phyloP scores from a whole-genome alignment of 2,329 filamentous ascomycete genomes.

The Sclerotiophoma versabilis region DNA sequence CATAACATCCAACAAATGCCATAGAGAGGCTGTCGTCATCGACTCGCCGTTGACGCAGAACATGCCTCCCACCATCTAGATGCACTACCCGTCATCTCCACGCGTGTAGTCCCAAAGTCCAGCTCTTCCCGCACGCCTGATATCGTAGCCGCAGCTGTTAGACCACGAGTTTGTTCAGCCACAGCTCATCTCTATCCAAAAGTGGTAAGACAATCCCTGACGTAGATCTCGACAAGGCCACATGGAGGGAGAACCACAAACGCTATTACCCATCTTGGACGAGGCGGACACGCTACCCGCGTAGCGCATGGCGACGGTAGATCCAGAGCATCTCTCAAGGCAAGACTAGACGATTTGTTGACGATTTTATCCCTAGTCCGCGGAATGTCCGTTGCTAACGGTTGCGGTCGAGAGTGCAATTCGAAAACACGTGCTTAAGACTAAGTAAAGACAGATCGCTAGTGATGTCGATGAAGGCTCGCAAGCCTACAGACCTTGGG shows the following conservation, averaged over 20 bases:
- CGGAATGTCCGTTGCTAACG: neutral
- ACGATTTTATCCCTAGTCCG: neutral
- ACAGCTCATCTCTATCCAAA: neutral
- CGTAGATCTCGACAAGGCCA: conserved; percentile 7
- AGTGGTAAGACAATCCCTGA: conserved; percentile 4
- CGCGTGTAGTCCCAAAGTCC: neutral
- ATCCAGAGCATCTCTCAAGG: conserved; percentile 5
- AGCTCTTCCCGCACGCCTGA: neutral
- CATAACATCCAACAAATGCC: no score
- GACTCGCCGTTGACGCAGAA: neutral
- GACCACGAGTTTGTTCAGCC: conserved; percentile 2
- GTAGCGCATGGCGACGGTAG: conserved; percentile 2
- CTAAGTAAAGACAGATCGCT: neutral
- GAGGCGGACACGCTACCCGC: neutral
- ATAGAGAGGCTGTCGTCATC: conserved; percentile 16
- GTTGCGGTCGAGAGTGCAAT: neutral
- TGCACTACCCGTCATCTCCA: conserved; percentile 6
- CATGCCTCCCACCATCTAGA: neutral
- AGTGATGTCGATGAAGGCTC: neutral
- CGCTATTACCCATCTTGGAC: neutral
- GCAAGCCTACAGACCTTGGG: neutral
- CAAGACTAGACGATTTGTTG: conserved; percentile 3
- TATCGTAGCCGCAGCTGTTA: neutral
- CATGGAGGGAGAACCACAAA: conserved; percentile 1
- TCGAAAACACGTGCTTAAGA: neutral